Conservation (phyloP, 805 yeast genomes). For the Priceomyces fermenticarens region DNA sequence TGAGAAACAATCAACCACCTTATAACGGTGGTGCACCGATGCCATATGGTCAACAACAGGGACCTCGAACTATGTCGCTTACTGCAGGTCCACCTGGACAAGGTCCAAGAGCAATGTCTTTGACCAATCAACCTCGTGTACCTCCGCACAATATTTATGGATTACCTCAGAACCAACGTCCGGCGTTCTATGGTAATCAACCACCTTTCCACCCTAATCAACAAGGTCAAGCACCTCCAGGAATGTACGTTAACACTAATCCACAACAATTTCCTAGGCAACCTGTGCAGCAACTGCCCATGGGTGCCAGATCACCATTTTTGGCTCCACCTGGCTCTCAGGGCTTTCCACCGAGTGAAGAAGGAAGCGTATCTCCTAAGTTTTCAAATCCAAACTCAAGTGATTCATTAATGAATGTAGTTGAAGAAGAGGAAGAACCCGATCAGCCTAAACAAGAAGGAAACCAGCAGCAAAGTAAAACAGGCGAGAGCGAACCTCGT, state of each 20-base stretch:
- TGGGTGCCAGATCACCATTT: conserved; percentile 1
- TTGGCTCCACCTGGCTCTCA: no score
- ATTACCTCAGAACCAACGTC: no score
- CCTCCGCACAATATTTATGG: no score
- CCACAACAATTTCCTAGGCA: conserved; percentile 3
- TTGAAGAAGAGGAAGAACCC: conserved; percentile 34
- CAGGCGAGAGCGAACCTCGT: background rate
- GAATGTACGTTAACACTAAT: background rate
- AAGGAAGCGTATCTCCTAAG: background rate
- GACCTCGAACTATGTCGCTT: conserved; percentile 9
- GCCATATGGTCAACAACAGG: conserved; percentile 2
- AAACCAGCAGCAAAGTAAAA: background rate
- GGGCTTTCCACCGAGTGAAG: no score
- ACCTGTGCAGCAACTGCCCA: conserved; percentile 5
- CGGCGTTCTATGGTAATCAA: no score
- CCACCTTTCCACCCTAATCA: no score
- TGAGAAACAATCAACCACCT: conserved; percentile 10
- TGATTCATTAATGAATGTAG: conserved; percentile 33
- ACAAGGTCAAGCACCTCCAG: background rate
- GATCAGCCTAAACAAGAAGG: background rate
- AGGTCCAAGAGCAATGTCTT: conserved; percentile 19
- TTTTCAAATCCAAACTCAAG: conserved; percentile 14
- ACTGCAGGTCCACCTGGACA: conserved; percentile 6
- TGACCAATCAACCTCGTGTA: conserved; percentile 10
- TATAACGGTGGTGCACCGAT: conserved; percentile 8